A percentile compares a stretch with the other conserved stretches of the same genome.
Conservation (phyloP, 2,329 filamentous ascomycete species). For the Fusarium avenaceum region DNA sequence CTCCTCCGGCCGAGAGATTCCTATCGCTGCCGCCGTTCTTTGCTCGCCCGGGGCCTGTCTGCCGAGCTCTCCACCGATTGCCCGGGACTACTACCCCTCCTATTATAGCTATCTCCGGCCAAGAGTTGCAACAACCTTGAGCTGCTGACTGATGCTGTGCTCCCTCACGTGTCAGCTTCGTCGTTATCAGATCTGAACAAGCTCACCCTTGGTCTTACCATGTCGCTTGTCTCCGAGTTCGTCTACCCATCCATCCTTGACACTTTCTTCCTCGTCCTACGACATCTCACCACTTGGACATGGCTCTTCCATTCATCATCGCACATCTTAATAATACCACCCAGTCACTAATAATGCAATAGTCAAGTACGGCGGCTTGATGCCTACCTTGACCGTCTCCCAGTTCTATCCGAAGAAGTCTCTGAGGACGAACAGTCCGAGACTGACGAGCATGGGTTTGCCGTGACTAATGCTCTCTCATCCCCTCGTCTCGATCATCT, state of each 20-base stretch:
- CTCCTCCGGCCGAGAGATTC: conserved; percentile 18
- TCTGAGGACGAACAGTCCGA: conserved; percentile 59
- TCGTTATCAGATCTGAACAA: conserved; percentile 31
- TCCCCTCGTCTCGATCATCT: conserved; percentile 72
- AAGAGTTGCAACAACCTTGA: conserved; percentile 17
- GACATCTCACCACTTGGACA: background rate
- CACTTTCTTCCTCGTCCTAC: background rate
- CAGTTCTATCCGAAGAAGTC: conserved; percentile 56
- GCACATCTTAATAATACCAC: conserved; percentile 10
- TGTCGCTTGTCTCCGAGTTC: conserved; percentile 52
- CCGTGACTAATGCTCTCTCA: conserved; percentile 60
- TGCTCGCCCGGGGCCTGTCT: conserved; percentile 15
- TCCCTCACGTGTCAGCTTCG: conserved; percentile 15
- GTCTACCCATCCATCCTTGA: conserved; percentile 42
- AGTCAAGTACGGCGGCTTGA: conserved; percentile 75
- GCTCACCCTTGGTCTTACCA: conserved; percentile 34
- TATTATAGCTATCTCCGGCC: conserved; percentile 17
- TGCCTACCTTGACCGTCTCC: conserved; percentile 74
- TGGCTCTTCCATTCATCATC: background rate
- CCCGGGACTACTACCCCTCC: conserved; percentile 16
- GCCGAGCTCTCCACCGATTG: conserved; percentile 33
- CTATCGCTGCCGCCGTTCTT: conserved; percentile 4
- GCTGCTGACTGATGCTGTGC: conserved; percentile 37
- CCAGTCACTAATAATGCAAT: conserved; percentile 39
- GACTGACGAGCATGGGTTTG: conserved; percentile 53